Evolutionary conservation across 2,329 filamentous ascomycete genomes (phyloP), one percentile per base, ranked within the genome.

Genomic region (Claviceps sp.): DNA sequence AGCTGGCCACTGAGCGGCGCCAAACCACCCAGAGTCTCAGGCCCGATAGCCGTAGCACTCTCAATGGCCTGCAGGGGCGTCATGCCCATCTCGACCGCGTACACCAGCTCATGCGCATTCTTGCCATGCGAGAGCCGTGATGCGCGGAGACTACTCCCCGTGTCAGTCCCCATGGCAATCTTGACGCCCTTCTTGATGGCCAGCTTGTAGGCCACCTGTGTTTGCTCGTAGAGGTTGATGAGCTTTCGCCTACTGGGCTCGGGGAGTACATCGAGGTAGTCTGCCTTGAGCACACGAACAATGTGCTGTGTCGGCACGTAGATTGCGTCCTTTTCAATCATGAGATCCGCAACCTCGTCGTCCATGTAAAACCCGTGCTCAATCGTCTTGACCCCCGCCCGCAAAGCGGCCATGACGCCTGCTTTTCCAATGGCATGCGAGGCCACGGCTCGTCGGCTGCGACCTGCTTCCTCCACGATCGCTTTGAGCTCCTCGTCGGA

Each of bases 1-100:
- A 76, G 51, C 61, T 73, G 68, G 0, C 72, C 73, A 4, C 70
- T 69, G 58, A 67, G 67, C 1, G 71, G 72, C 5, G 70, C 72
- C 56, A 71, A 67, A 0, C 59, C 63, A 1, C 69, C 71, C 1
- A 75, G 59, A 2, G 66, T 73, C 47, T 72, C 59, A 14, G 72
- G 71, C 1, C 67, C 72, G 48, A 58, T 60, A n/a, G 56, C 71
- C 5, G 75, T 77, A 4, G 68, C 72, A 34, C 72, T 70, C 59
- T 77, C 72, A 54, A 79, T 76, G 6, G 74, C 73, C 58, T 74
- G 61, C 45, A 78, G 58, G 3, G 71, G 68, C 4, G 69, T 70
- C 70, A 78, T 69, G 1, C 74, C 74, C 8, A 70, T 70, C 47
- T 72, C 63, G 41, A 75, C 69, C 3, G 73, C 73, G 58, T 70